Evolutionary conservation across 2,329 filamentous ascomycete species (phyloP).

Genomic region (Talaromyces islandicus): DNA sequence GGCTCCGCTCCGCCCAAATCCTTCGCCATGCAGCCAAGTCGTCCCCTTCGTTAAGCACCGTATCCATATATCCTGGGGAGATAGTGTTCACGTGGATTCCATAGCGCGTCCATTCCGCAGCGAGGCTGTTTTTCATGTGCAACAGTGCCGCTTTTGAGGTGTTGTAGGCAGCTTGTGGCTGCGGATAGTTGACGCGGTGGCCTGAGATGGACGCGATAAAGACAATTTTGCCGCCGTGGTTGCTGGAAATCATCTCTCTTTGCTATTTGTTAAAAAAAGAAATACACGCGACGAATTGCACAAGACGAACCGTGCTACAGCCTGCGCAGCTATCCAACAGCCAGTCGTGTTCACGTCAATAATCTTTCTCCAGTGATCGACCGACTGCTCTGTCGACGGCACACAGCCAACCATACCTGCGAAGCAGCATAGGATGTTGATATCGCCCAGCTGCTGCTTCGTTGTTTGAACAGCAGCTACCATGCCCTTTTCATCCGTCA

Average conservation of each 20-base stretch:
- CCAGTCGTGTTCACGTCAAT: constrained; percentile 69
- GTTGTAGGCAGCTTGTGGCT: constrained; percentile 68
- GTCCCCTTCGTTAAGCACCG: constrained; percentile 62
- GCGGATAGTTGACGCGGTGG: constrained; percentile 64
- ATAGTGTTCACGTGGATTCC: constrained; percentile 68
- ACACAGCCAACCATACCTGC: constrained; percentile 62
- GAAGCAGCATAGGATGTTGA: constrained; percentile 58
- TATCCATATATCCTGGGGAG: constrained; percentile 72
- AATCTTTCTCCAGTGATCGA: constrained; percentile 56
- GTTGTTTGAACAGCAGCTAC: constrained; percentile 15
- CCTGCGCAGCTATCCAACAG: constrained; percentile 64
- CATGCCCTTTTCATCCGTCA: constrained; percentile 46
- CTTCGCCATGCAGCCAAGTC: constrained; percentile 49
- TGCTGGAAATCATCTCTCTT: constrained; percentile 48
- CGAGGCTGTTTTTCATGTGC: constrained; percentile 58
- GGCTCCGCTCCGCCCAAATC: constrained; percentile 56
- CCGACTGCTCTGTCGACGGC: constrained; percentile 54
- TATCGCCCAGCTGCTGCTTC: constrained; percentile 37
- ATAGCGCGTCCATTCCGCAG: constrained; percentile 65
- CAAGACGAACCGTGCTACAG: constrained; percentile 42
- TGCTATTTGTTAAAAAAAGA: background rate
- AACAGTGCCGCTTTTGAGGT: constrained; percentile 63
- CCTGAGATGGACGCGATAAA: constrained; percentile 64
- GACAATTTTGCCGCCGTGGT: constrained; percentile 55
- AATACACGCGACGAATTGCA: background rate